Base-by-base conservation (phyloP, 768 basidiomycete species). In the Tylopilus subfusipes region DNA sequence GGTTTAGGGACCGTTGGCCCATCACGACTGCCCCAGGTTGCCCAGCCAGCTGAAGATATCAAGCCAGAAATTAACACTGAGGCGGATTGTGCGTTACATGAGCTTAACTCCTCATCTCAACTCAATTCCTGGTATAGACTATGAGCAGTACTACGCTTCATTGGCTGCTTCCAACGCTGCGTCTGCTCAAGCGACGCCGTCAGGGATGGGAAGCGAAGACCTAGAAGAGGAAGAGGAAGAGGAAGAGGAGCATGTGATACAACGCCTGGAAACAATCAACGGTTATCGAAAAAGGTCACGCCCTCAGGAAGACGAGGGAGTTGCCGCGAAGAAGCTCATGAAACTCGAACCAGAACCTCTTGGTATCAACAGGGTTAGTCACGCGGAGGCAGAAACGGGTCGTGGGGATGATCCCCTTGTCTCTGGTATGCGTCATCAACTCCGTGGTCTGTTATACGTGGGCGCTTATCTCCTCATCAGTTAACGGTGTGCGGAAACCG, bases 81-180 rank as follows among this genome's bases (percentile, higher is more conserved):
- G 49, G 75, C 77, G 11, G 85, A 90, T 64, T 86, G 90, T 90
- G 59, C 63, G 87, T 61, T 5, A 21, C 45, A 40, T 16, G 16
- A 21, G 3, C 51, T 42, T 22, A 24, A 6, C 16, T 19, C 9
- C 5, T 14, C 22, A 16, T 42, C 11, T 27, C 5, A 16, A 27
- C 48, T 40, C 24, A 47, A 22, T 25, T 19, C n/a, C 13, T 42
- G 18, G 19, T 12, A 34, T 58, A 91, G 89, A 86, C 64, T 91
- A 84, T 62, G 90, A 90, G 55, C 86, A 85, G 53, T 92, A 92
- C 59, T 92, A 92, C 58, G 89, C 90, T 22, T 85, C 84, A 13
- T 72, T 92, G 39, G 86, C 83, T 11, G 85, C 84, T 1, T 86
- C 85, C 0, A 75, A 76, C 14, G 75, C 76, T 10, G 79, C 82